Conservation (phyloP, 176 grass and related monocot genomes). For the Leersia perrieri region DNA sequence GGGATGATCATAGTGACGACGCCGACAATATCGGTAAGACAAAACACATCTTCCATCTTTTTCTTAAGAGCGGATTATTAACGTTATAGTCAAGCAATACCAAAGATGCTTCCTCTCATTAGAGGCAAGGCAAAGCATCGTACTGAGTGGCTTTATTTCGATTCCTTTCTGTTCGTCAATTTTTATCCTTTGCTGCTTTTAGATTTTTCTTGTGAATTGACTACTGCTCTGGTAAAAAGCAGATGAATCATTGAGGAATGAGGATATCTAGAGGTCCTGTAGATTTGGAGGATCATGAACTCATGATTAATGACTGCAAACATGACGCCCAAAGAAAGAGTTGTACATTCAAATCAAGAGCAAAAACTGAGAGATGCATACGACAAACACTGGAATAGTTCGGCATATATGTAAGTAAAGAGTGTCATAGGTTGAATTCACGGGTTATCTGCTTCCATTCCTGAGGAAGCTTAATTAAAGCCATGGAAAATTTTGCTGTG, state of each 20-base stretch:
- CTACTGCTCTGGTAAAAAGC: neutral
- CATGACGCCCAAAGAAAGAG: neutral
- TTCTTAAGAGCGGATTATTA: too few relatives aligned
- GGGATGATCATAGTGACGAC: slow-evolving; percentile 29
- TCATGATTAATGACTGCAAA: neutral
- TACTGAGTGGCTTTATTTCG: neutral
- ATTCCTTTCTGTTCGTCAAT: neutral
- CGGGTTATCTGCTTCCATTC: neutral
- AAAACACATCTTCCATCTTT: neutral
- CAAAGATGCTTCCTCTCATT: neutral
- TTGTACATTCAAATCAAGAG: neutral
- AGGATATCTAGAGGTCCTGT: slow-evolving; percentile 7
- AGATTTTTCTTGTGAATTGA: neutral
- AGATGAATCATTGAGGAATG: slow-evolving; percentile 28
- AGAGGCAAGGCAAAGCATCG: neutral
- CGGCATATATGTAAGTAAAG: neutral
- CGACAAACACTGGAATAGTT: neutral
- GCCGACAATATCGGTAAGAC: slow-evolving; percentile 43
- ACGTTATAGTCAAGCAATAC: neutral
- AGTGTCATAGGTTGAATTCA: neutral
- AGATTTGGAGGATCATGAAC: neutral
- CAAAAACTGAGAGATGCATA: neutral
- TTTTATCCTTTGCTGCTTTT: slow-evolving; percentile 4
- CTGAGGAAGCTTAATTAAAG: neutral
- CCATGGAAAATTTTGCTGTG: neutral